These are phyloP conservation scores for Medicago ruthenica DNA, from an alignment of 306 rosid genomes.

Conservation along the genomic window DNA sequence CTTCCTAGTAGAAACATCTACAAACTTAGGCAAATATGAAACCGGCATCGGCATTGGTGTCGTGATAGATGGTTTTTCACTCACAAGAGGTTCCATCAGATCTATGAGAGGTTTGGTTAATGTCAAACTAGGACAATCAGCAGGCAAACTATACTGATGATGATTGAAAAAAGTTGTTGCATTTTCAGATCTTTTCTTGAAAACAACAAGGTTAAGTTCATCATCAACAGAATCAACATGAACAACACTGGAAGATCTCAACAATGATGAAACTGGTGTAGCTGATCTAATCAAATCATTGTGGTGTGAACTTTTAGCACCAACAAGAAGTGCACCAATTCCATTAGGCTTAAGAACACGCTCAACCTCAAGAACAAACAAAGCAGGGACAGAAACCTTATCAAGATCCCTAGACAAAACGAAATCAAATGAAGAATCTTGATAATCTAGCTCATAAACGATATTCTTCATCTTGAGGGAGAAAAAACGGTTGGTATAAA, in stretches of 20 bases:
- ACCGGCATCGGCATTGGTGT: background rate
- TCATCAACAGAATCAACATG: conserved; percentile 60
- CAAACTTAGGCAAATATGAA: conserved; percentile 69
- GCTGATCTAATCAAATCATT: conserved; percentile 76
- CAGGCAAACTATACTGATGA: conserved; percentile 59
- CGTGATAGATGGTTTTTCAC: conserved; percentile 33
- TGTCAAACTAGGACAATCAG: conserved; percentile 70
- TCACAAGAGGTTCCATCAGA: conserved; percentile 73
- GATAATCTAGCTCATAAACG: conserved; percentile 56
- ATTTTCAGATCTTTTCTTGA: conserved; percentile 65
- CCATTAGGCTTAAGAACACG: conserved; percentile 93
- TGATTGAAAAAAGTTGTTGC: conserved; percentile 52
- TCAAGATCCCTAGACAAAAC: conserved; percentile 74
- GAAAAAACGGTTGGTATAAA: conserved; percentile 59
- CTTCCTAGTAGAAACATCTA: conserved; percentile 63
- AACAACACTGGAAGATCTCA: conserved; percentile 75
- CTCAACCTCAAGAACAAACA: conserved; percentile 83
- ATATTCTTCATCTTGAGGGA: conserved; percentile 62
- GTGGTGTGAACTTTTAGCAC: conserved; percentile 45
- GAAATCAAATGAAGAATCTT: conserved; percentile 74
- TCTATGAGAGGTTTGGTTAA: conserved; percentile 62
- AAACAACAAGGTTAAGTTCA: conserved; percentile 69
- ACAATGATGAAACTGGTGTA: conserved; percentile 74
- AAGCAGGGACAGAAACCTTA: conserved; percentile 72
- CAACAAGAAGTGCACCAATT: conserved; percentile 76